A percentile compares a stretch with the other conserved stretches of the same genome.
Conservation (phyloP, 352 stramenopile species). For the Pythium guiyangense region DNA sequence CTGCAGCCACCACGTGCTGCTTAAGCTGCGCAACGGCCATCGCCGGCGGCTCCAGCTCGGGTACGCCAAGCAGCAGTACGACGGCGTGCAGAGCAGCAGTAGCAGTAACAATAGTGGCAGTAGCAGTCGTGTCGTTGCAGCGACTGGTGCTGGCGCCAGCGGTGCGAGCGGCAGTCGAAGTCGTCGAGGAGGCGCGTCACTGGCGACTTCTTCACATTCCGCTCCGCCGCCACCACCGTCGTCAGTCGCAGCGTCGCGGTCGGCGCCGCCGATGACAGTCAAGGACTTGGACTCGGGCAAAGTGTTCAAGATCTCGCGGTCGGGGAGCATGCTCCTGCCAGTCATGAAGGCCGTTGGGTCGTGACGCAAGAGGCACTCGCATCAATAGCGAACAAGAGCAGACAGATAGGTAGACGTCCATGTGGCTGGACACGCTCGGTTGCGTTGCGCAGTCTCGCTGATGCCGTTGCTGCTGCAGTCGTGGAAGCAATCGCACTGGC, state of each 20-base stretch:
- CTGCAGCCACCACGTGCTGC: conserved; percentile 65
- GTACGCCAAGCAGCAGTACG: conserved; percentile 23
- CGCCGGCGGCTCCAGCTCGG: conserved; percentile 52
- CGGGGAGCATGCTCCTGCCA: conserved; percentile 55
- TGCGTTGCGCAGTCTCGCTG: no score
- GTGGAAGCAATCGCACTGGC: no score
- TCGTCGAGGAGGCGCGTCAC: no score
- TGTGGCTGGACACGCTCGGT: no score
- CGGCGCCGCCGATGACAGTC: conserved; percentile 40
- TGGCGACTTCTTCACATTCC: conserved; percentile 1
- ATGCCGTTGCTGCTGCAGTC: no score
- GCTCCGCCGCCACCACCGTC: conserved; percentile 7
- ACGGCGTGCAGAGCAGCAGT: not conserved
- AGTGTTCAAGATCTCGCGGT: conserved; percentile 61
- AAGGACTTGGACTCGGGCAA: conserved; percentile 69
- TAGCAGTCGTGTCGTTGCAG: not conserved
- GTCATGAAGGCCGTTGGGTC: conserved; percentile 9
- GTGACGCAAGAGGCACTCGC: conserved; percentile 1
- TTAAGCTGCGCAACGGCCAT: conserved; percentile 77
- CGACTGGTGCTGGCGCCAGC: not conserved
- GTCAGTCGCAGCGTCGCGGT: not conserved
- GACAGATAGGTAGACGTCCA: no score
- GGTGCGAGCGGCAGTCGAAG: no score
- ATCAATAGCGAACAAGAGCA: no score
- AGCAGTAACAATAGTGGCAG: not conserved